Conservation (phyloP, 2,329 filamentous ascomycete genomes). For the Penicillium paneum region DNA sequence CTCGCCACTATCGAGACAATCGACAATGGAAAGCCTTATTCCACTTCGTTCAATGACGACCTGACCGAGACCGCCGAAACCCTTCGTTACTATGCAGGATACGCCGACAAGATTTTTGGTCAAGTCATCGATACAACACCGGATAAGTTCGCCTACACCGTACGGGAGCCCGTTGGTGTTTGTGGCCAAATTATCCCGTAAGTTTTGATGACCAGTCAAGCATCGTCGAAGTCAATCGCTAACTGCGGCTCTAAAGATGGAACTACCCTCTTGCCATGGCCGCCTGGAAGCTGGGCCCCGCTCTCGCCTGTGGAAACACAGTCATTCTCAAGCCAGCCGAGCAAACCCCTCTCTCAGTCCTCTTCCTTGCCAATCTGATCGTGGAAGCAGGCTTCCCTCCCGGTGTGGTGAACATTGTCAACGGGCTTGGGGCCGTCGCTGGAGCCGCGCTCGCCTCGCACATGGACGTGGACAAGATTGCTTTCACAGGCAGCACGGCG, state of each 20-base stretch:
- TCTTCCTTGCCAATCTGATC: conserved; percentile 34
- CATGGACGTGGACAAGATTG: conserved; percentile 35
- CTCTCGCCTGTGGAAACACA: conserved; percentile 35
- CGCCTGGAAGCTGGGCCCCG: conserved; percentile 42
- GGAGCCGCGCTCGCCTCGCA: conserved; percentile 32
- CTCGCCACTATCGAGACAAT: conserved; percentile 65
- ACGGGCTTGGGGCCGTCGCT: conserved; percentile 32
- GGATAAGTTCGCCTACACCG: conserved; percentile 76
- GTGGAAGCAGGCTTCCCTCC: conserved; percentile 36
- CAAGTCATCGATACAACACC: conserved; percentile 72
- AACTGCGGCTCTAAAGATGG: conserved; percentile 7
- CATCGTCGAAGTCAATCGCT: conserved; percentile 24
- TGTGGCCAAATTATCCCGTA: conserved; percentile 82
- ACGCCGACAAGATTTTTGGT: conserved; percentile 83
- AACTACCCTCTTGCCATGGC: conserved; percentile 65
- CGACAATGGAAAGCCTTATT: conserved; percentile 64
- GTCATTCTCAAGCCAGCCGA: conserved; percentile 36
- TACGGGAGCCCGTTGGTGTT: conserved; percentile 69
- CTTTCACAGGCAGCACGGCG: conserved; percentile 35
- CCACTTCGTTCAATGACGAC: conserved; percentile 23
- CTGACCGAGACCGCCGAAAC: conserved; percentile 25
- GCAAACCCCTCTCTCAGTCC: conserved; percentile 34
- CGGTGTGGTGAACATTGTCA: conserved; percentile 36
- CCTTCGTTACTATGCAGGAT: conserved; percentile 62
- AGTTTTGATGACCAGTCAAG: conserved; percentile 65